Conservation (phyloP, 805 yeast species). For the Isabelozyma rhagii region DNA sequence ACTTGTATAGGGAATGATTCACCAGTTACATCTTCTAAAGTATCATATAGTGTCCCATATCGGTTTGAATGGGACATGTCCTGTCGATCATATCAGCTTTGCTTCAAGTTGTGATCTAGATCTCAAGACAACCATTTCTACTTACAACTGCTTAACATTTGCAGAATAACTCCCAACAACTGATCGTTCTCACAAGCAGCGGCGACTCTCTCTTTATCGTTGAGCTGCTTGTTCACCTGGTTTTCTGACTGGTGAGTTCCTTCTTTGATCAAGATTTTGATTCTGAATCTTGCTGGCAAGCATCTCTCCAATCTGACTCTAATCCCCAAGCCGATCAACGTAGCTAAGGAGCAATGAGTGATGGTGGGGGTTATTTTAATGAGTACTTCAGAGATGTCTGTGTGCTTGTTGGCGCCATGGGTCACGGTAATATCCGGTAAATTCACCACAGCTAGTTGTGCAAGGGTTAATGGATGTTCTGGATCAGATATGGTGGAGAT, state of each 20-base stretch:
- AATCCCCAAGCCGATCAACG: slow-evolving; percentile 91
- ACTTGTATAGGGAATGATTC: too few species aligned
- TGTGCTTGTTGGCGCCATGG: slow-evolving; percentile 42
- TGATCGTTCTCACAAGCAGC: slow-evolving; percentile 99
- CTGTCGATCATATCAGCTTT: too few species aligned
- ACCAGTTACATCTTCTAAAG: too few species aligned
- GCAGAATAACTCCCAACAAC: slow-evolving; percentile 81
- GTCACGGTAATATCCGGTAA: slow-evolving; percentile 71
- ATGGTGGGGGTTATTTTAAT: slow-evolving; percentile 95
- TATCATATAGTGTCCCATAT: too few species aligned
- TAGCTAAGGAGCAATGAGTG: slow-evolving; percentile 95
- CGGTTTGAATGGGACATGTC: too few species aligned
- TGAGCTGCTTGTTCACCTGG: slow-evolving; percentile 94
- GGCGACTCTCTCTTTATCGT: slow-evolving; percentile 95
- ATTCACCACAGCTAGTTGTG: slow-evolving; percentile 91
- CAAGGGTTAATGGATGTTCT: slow-evolving; percentile 93
- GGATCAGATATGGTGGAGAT: slow-evolving; percentile 91
- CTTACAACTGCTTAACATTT: slow-evolving; percentile 83
- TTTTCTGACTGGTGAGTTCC: slow-evolving; percentile 95
- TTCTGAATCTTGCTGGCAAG: slow-evolving; percentile 79
- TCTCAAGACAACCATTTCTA: slow-evolving; percentile 5
- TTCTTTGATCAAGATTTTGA: slow-evolving; percentile 74
- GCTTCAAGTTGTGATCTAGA: not conserved
- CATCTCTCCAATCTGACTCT: slow-evolving; percentile 88
- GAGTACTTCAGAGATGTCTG: slow-evolving; percentile 65